These are phyloP conservation scores for Leccinum cinnamomeum DNA, from an alignment of 1,284 basidiomycete species.

Conservation along the genomic window DNA sequence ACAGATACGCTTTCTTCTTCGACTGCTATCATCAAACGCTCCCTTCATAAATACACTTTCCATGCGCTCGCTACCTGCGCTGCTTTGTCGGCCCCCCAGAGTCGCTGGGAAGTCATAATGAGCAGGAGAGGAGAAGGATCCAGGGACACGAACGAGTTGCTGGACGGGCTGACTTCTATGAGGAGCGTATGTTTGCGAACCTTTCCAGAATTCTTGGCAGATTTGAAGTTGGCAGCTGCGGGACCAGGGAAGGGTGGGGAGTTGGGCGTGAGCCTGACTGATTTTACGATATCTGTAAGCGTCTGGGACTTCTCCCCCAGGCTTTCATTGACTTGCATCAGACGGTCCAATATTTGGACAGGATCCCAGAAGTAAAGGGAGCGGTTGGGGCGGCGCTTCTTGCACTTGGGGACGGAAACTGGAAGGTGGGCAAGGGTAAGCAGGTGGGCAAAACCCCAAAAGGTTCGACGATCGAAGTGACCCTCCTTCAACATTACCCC, in stretches of 20 bases:
- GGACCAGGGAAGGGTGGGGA: conserved; percentile 47
- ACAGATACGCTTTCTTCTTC: conserved; percentile 61
- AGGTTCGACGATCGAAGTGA: conserved; percentile 44
- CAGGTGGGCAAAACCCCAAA: conserved; percentile 54
- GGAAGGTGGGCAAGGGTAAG: conserved; percentile 84
- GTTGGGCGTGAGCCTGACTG: conserved; percentile 58
- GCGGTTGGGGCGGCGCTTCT: conserved; percentile 64
- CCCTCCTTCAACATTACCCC: conserved; percentile 71
- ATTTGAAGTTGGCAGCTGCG: conserved; percentile 61
- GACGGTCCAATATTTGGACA: conserved; percentile 68
- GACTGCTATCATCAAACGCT: conserved; percentile 71
- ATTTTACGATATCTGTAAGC: conserved; percentile 61
- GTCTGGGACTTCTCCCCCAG: not conserved
- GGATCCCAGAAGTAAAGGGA: conserved; percentile 63
- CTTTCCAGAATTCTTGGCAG: conserved; percentile 78
- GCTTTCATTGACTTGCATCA: conserved; percentile 27
- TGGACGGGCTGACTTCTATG: conserved; percentile 63
- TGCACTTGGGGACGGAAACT: conserved; percentile 78
- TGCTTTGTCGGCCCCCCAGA: conserved; percentile 51
- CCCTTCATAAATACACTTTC: conserved; percentile 82
- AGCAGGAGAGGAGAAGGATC: conserved; percentile 41
- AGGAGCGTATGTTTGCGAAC: conserved; percentile 69
- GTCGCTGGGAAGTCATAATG: conserved; percentile 67
- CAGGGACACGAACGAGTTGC: conserved; percentile 63
- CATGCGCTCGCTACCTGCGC: conserved; percentile 72